Base-by-base conservation (phyloP, 179 eudicot genomes). In the Carnegiea gigantea region DNA sequence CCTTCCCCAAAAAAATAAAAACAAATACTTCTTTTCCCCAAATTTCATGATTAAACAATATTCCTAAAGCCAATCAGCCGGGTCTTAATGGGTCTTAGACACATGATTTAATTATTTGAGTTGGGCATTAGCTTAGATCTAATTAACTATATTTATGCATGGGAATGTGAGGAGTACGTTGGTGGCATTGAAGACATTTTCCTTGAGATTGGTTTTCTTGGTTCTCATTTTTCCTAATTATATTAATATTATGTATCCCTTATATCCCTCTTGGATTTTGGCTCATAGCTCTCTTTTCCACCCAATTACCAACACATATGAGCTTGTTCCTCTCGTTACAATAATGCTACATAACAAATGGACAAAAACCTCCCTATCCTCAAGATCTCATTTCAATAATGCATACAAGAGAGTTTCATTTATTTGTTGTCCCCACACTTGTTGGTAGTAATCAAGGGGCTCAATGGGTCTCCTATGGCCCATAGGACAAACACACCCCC, bases 161-260 rank as follows among this genome's bases (percentile, higher is more conserved):
- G 72, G 71, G 83, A 83, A 82, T 80, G 26, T 78, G 80, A 80
- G 87, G 82, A 84, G 82, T 23, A 85, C 85, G 89, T 82, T 87
- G 87, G 85, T 80, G 84, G 81, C 73, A 74, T 60, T 72, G 70
- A 70, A 76, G 87, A 85, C 89, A 87, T 26, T 24, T 83, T 65
- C 84, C 89, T 85, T 82, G 87, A 83, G 71, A 78, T 73, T 30
- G 77, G 77, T 53, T 72, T 78, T 76, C 18, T 59, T 78, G 60
- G 36, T 76, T 59, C 44, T 59, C 51, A 57, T 49, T 77, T 82
- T 65, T n/a, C 26, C 30, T 9, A 48, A 48, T 48, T 54, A 33
- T 33, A 33, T 33, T 33, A 33, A 1, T 24, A 64, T 24, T 73
- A 26, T 17, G 18, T 70, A 73, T 82, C 28, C 81, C 76, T 78